phyloP scores from a whole-genome alignment of 129 eudicot genomes.

The Pittosporum tobira region DNA sequence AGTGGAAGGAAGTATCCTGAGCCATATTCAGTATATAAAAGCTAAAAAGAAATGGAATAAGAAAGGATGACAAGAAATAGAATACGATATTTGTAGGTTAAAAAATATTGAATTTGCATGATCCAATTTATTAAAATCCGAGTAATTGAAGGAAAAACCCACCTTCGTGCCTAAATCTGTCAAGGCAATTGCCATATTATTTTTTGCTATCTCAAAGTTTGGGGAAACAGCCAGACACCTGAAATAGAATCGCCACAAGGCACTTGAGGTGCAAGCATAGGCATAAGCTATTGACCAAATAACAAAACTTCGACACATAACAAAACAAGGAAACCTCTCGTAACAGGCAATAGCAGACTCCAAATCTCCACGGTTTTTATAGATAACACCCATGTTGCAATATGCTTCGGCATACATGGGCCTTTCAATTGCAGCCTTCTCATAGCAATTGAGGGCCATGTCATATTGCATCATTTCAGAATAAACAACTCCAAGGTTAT shows the following conservation, averaged over 20 bases:
- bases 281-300: background rate
- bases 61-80: too few species aligned
- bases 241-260: conserved; percentile 16
- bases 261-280: conserved; percentile 16
- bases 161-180: conserved; percentile 99
- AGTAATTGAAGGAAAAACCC: background rate
- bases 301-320: background rate
- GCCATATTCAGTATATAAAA: background rate
- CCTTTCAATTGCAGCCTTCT: conserved; percentile 90
- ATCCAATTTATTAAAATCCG: background rate
- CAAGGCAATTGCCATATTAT: conserved; percentile 95
- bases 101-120: background rate
- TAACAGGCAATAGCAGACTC: conserved; percentile 96
- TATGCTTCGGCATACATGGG: conserved; percentile 99
- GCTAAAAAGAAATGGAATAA: too few species aligned
- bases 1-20: conserved; percentile 15
- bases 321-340: conserved; percentile 51
- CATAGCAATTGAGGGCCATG: conserved; percentile 87
- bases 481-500: conserved; percentile 94
- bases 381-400: conserved; percentile 99
- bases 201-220: conserved; percentile 95
- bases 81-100: background rate
- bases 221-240: conserved; percentile 99
- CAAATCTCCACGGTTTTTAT: conserved; percentile 84
- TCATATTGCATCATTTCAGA: conserved; percentile 99